Base-by-base conservation (phyloP, 768 basidiomycete genomes). In the Leccinum sublutescens region DNA sequence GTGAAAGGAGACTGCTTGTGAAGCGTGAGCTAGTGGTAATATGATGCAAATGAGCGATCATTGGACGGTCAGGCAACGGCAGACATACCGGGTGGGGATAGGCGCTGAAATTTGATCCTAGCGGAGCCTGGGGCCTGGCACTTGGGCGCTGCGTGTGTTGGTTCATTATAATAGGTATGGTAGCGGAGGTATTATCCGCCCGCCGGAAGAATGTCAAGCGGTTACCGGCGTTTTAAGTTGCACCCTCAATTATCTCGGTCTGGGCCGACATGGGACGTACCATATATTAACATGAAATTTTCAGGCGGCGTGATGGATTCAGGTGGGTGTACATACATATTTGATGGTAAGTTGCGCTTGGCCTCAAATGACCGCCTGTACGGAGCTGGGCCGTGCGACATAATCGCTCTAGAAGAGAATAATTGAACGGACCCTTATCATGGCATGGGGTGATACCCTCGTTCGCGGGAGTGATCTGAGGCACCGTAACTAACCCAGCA, bases 51-150 rank as follows among this genome's bases (percentile, higher is more conserved):
- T 15, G 38, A 6, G 58, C 57, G 68, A 67, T 29, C 17, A 62
- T 69, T 71, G 56, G 53, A 62, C 58, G 69, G 60, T 48, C 17
- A 56, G 51, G 47, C 23, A n/a, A 45, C 23, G 47, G 10, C 23
- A 48, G 7, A 34, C 50, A 14, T 19, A 31, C 50, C 29, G 10
- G 29, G 23, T 23, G 29, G 21, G 19, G 51, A 29, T 23, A 21
- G 33, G 19, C 19, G 31, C 33, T 52, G 51, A 33, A 52, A 50
- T 29, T 29, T 63, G 59, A 58, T 56, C 38, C 57, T 66, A 58
- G 56, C 64, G 63, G 63, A 51, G 8, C 66, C 63, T 68, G 47
- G 36, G 23, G 23, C 23, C 23, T 23, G 23, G 23, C 36, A 54
- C 50, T 67, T 59, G 53, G 59, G 29, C 25, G 34, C 52, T 59